phyloP scores from a whole-genome alignment of 345 rosid genomes.

The Excoecaria cochinchinensis region DNA sequence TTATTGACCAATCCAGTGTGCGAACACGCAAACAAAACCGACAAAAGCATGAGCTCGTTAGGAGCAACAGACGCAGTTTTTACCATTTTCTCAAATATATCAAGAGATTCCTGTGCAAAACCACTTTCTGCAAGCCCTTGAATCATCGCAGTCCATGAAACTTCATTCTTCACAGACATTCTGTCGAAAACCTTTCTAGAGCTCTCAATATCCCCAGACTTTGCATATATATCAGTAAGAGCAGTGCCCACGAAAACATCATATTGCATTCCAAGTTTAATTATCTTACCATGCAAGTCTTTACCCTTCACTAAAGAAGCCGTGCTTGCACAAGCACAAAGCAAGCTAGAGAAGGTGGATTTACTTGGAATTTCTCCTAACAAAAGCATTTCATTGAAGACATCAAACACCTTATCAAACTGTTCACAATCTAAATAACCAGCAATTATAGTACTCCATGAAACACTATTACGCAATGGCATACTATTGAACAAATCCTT shows the following conservation, averaged over 20 bases:
- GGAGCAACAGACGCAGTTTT: constrained; percentile 31
- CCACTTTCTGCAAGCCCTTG: constrained; percentile 63
- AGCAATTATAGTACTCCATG: constrained; percentile 51
- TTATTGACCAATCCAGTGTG: constrained; percentile 52
- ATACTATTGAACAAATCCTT: constrained; percentile 39
- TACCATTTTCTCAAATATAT: constrained; percentile 46
- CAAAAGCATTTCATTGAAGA: constrained; percentile 47
- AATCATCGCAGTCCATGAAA: constrained; percentile 55
- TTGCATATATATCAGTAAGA: constrained; percentile 60
- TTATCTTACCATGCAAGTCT: constrained; percentile 50
- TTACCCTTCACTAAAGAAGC: constrained; percentile 52
- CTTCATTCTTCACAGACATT: constrained; percentile 42
- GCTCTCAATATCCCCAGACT: constrained; percentile 52
- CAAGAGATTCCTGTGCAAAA: constrained; percentile 41
- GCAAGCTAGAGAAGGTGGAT: constrained; percentile 49
- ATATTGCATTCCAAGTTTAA: constrained; percentile 39
- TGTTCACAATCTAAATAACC: constrained; percentile 46
- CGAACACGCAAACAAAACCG: constrained; percentile 60
- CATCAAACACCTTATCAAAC: constrained; percentile 42
- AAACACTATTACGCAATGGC: constrained; percentile 35
- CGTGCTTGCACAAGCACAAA: constrained; percentile 46
- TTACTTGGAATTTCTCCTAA: constrained; percentile 38
- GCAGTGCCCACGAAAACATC: constrained; percentile 53
- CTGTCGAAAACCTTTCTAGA: constrained; percentile 40
- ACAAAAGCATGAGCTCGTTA: constrained; percentile 43